phyloP scores from a whole-genome alignment of 2,329 filamentous ascomycete species.

The Alternaria sp. region DNA sequence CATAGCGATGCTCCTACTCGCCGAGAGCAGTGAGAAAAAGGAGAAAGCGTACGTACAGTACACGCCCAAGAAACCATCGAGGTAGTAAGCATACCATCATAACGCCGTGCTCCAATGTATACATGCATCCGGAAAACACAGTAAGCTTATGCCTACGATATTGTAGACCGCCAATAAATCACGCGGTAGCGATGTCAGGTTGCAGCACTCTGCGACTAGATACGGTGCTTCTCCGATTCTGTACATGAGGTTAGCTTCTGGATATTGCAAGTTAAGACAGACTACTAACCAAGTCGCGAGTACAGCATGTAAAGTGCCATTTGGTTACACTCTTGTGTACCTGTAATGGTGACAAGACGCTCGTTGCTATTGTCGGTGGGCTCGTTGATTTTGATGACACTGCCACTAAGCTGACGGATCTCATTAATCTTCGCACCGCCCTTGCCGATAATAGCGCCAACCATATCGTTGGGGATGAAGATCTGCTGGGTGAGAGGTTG shows the following conservation, averaged over 20 bases:
- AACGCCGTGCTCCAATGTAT: constrained; percentile 20
- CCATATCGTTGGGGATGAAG: constrained; percentile 99
- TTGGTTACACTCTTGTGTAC: constrained; percentile 97
- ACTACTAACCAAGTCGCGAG: constrained; percentile 81
- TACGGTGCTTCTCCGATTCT: constrained; percentile 82
- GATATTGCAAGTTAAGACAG: constrained; percentile 3
- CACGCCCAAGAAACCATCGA: constrained; percentile 8
- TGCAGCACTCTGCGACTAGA: constrained; percentile 52
- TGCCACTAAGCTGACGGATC: constrained; percentile 94
- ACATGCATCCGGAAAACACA: constrained; percentile 17
- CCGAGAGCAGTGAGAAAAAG: constrained; percentile 2
- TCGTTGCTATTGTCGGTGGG: constrained; percentile 99
- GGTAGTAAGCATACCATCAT: constrained; percentile 5
- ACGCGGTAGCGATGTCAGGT: not conserved
- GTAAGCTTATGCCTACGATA: not conserved
- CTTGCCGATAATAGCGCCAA: constrained; percentile 98
- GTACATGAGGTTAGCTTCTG: constrained; percentile 22
- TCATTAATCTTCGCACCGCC: constrained; percentile 99
- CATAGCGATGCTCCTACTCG: not conserved
- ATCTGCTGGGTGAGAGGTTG: constrained; percentile 94
- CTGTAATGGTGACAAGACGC: constrained; percentile 94
- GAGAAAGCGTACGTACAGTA: constrained; percentile 4
- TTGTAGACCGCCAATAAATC: not conserved
- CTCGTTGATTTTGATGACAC: constrained; percentile 99
- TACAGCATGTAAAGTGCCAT: constrained; percentile 99